Base-by-base conservation (phyloP, 352 stramenopile species). In the Globisporangium nagaii region DNA sequence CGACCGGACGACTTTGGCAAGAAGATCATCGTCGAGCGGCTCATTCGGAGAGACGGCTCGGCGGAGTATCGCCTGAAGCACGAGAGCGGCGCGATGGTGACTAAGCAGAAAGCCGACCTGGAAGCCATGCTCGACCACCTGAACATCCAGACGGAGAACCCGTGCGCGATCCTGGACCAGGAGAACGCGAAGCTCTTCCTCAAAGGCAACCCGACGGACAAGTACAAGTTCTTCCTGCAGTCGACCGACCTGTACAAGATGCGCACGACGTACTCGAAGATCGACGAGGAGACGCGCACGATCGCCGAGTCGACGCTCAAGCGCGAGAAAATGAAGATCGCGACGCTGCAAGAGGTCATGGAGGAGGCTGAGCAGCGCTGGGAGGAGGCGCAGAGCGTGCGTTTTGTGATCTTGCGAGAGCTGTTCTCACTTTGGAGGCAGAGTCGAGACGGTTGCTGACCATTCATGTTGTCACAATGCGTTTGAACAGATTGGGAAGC, bases 131-230 rank as follows among this genome's bases (percentile, higher is more conserved):
- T 98, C 17, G 95, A 98, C 60, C 80, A 97, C 31, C 57, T 98
- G 15, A 96, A 96, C 56, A 95, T 96, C 37, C 84, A 97, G 68
- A 96, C 98, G 17, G 95, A 98, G 56, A 99, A 99, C 77, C 96
- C 96, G 32, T 97, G 97, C 27, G 90, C 92, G 4, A 93, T 99
- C 34, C 65, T 99, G 36, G 95, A 99, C 67, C 96, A 99, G 65
- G 96, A 99, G 70, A 98, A 98, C 55, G 93, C 95, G 15, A 99
- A 99, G 68, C 84, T 98, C 52, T 99, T 99, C 64, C 65, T 99
- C 22, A 97, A 95, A 24, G 96, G 96, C 35, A 97, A 96, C 55
- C 66, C 84, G 4, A 70, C 81, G 15, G 94, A 98, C 39, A 99
- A 99, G 63, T 99, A 98, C 76, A 83, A 81, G 25, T 98, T 99